Evolutionary conservation across 257 asterid species (phyloP), one percentile per base, ranked within the genome.

Genomic region (Eustoma russellianum): DNA sequence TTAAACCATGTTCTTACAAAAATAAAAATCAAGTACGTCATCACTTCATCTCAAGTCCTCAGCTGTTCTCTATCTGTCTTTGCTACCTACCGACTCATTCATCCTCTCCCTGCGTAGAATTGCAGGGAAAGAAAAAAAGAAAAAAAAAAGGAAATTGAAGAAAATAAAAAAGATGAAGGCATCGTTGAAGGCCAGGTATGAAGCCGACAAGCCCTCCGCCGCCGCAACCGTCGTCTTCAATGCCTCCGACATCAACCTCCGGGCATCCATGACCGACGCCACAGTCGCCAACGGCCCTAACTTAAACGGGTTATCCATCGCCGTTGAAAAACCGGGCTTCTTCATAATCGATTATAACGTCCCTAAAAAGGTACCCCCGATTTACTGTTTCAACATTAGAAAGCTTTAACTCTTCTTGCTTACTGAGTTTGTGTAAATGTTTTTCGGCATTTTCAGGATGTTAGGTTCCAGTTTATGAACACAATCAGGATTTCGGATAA

Each of bases 201-300:
- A 90, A 62, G 63, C 86, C 6, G 94, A 90, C 54, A 79, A 80
- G 48, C 86, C 81, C 49, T 74, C 81, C 59, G 84, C 85, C 61
- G 75, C 81, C 67, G 70, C 93, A 63, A 75, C 95, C 15, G 83
- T 91, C 12, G 68, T 82, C 68, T 58, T 79, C 76, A 91, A 79
- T 74, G 89, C 95, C 84, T 94, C 95, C 11, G 96, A 91, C 71
- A 54, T 91, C 67, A 91, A 66, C 79, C 87, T 91, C 69, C 83
- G 88, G 30, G 96, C 94, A 46, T 74, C 94, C 64, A 68, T 87
- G 74, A 91, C 96, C 33, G 98, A 91, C 13, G 95, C 96, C 67
- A 87, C 96, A 55, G 55, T 91, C 52, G 75, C 76, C 77, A 71
- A 77, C 58, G 98, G 96, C 69, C 98, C 96, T 63, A 66, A 73